phyloP scores from a whole-genome alignment of 2,329 filamentous ascomycete genomes.

The Paramyrothecium sp. region DNA sequence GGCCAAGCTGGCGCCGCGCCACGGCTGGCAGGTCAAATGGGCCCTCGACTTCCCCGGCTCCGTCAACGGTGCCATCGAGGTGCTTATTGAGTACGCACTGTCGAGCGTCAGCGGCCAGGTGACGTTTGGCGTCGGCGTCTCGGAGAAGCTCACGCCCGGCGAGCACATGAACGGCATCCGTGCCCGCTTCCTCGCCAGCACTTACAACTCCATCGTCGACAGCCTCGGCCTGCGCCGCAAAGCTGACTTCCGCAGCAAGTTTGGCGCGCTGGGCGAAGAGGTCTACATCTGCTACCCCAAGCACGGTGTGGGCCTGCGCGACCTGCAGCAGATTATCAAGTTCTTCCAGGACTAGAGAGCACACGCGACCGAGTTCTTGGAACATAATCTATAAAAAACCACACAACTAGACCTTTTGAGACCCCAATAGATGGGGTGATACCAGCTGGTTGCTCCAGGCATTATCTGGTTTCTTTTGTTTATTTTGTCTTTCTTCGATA shows the following conservation, averaged over 20 bases:
- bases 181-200: constrained; percentile 77
- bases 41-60: constrained; percentile 88
- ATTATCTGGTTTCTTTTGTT: background rate
- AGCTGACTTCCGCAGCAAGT: constrained; percentile 86
- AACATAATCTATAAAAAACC: no score
- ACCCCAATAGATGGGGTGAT: no score
- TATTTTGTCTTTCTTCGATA: background rate
- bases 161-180: constrained; percentile 79
- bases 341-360: constrained; percentile 74
- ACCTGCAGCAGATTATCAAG: constrained; percentile 80
- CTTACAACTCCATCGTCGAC: constrained; percentile 79
- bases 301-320: constrained; percentile 77
- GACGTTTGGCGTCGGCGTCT: constrained; percentile 86
- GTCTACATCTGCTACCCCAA: constrained; percentile 90
- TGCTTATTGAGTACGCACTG: constrained; percentile 72
- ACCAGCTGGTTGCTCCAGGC: background rate
- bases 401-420: no score
- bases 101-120: constrained; percentile 52
- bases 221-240: constrained; percentile 82
- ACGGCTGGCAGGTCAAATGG: constrained; percentile 95
- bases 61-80: constrained; percentile 85
- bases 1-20: constrained; percentile 73
- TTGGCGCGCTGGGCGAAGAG: constrained; percentile 80
- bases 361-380: background rate
- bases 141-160: constrained; percentile 70